Percentiles rank a stretch among this genome's conserved stretches.
These are phyloP conservation scores for Gremmenia infestans DNA, from an alignment of 2,329 filamentous ascomycete species.

Conservation along the genomic window DNA sequence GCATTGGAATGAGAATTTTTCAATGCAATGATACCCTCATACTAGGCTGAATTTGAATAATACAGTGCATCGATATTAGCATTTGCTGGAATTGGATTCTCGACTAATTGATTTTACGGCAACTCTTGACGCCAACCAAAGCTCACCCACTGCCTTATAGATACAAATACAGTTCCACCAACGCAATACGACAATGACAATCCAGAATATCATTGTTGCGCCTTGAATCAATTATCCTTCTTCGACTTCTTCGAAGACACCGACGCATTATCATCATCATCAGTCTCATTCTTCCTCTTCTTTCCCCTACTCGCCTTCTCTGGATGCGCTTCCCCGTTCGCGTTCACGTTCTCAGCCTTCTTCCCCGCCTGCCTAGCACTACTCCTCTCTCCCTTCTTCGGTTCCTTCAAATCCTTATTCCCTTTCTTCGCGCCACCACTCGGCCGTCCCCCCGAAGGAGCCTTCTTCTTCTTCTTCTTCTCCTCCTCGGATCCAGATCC, in stretches of 20 bases:
- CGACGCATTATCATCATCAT: conserved; percentile 15
- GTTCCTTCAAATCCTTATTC: conserved; percentile 14
- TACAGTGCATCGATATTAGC: neutral
- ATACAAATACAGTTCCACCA: neutral
- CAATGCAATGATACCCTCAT: neutral
- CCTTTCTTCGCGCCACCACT: conserved; percentile 2
- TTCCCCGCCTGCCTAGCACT: conserved; percentile 14
- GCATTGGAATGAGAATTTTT: neutral
- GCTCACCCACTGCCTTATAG: neutral
- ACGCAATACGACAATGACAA: neutral
- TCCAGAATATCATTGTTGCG: neutral
- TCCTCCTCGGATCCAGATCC: neutral
- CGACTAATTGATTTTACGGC: neutral
- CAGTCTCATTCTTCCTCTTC: conserved; percentile 14
- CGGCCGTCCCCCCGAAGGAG: neutral
- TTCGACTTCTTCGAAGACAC: conserved; percentile 16
- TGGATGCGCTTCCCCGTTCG: neutral
- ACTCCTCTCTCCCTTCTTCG: conserved; percentile 15
- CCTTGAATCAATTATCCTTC: conserved; percentile 10
- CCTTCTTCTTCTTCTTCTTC: conserved; percentile 2
- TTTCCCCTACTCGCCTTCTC: conserved; percentile 8
- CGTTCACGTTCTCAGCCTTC: conserved; percentile 1
- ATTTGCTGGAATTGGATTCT: neutral
- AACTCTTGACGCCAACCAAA: neutral
- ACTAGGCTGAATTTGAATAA: neutral